Base-by-base conservation (phyloP, 2,329 filamentous ascomycete genomes). In the Fusarium verticillioides region DNA sequence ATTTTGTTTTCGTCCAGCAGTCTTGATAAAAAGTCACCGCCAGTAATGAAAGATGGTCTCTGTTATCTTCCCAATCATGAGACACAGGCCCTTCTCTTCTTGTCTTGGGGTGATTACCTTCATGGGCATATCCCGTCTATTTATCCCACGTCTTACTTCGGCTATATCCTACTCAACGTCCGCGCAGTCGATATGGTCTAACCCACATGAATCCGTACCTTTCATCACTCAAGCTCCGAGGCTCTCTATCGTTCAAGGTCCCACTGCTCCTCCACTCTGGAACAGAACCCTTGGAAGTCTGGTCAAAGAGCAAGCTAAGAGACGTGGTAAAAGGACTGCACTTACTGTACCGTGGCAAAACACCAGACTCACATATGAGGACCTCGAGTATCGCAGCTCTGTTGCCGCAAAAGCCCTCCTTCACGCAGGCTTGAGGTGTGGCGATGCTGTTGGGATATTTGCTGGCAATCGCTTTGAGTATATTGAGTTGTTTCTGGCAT, bases 21-120 rank as follows among this genome's bases (percentile, higher is more conserved):
- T 4, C 8, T 7, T 13, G 5, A 2, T 26, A 2, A 9, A 4
- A 6, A 7, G 2, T 7, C 43, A 21, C 18, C 2, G 0, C 12
- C 5, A 21, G 28, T 7, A 21, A 4, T 15, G 5, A 7, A 13
- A 28, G 8, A 28, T 28, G 23, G 5, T 4, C 1, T 21, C 12
- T 7, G 8, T 7, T 7, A 9, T 15, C 15, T 5, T 28, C 43
- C 12, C 43, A 10, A 46, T 4, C 0, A 46, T 46, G 23, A 28
- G 18, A 15, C 43, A 11, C 12, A 46, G 18, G 11, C 8, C 12
- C 5, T 2, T 21, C 15, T 5, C 12, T 46, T 32, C 19, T 18
- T 23, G 15, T 10, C 7, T 18, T 0, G 28, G 15, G 3, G 46
- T 12, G 4, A 12, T n/a, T 3, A 32, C 4, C 9, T 2, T 4